phyloP scores from a whole-genome alignment of 1,284 basidiomycete species.

The Chalciporus piperatoides region DNA sequence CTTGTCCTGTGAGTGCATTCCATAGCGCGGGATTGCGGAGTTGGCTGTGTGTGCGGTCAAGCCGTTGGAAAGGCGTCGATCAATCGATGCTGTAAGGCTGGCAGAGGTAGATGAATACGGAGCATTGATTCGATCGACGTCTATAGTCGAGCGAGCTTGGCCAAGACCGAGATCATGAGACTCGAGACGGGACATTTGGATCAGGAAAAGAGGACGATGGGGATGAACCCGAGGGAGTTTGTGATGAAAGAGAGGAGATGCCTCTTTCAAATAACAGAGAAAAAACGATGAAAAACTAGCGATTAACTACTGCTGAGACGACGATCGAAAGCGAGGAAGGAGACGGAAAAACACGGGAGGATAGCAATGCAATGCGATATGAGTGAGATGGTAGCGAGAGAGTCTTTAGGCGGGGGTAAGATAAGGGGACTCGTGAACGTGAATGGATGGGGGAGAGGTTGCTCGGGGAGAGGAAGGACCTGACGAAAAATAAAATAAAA shows the following conservation, averaged over 20 bases:
- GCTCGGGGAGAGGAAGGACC: constrained; percentile 14
- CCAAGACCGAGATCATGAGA: constrained; percentile 41
- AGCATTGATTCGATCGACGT: constrained; percentile 20
- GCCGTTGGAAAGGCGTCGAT: constrained; percentile 24
- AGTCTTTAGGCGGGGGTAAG: constrained; percentile 33
- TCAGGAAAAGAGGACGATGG: neutral
- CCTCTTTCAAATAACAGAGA: constrained; percentile 13
- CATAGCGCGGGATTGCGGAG: constrained; percentile 33
- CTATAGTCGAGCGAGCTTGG: constrained; percentile 16
- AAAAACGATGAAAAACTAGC: constrained; percentile 23
- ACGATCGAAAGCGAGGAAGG: constrained; percentile 32
- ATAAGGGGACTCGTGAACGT: constrained; percentile 21
- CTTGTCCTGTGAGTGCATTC: constrained; percentile 35
- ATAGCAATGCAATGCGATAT: constrained; percentile 37
- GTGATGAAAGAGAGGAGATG: neutral
- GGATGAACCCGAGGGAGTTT: neutral
- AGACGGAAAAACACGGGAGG: constrained; percentile 23
- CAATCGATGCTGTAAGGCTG: constrained; percentile 14
- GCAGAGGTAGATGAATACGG: constrained; percentile 18
- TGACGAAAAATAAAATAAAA: constrained; percentile 31
- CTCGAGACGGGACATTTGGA: constrained; percentile 39
- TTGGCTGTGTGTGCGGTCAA: constrained; percentile 17
- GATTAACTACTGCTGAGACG: constrained; percentile 27
- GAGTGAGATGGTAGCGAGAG: constrained; percentile 27
- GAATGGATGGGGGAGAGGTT: neutral